A percentile compares a stretch with the other conserved stretches of the same genome.
Evolutionary conservation across 331 rosid genomes (phyloP).

Genomic region (Pyracantha coccinea): DNA sequence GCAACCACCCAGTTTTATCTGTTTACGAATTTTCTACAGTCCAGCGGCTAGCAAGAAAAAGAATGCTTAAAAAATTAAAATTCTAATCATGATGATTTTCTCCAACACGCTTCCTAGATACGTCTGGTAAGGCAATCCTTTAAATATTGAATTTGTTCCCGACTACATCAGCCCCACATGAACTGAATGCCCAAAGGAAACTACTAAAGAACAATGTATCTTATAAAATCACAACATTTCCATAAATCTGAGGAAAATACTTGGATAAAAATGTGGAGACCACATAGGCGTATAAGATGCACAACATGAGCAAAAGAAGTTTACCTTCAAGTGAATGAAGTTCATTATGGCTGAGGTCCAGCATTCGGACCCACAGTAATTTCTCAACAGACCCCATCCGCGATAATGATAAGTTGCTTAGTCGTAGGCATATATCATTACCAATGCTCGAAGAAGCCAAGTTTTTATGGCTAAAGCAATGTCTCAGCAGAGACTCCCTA

Average conservation of each 20-base stretch:
- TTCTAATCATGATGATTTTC: not conserved
- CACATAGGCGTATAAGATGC: not conserved
- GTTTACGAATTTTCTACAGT: not conserved
- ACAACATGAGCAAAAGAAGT: not conserved
- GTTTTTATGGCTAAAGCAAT: constrained; percentile 39
- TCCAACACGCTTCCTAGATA: not conserved
- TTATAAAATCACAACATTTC: not conserved
- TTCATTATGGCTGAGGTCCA: constrained; percentile 86
- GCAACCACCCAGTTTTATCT: not conserved
- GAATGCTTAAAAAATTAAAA: not conserved
- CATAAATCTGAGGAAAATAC: not conserved
- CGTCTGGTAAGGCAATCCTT: too few relatives aligned
- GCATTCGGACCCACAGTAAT: constrained; percentile 79
- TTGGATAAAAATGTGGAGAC: not conserved
- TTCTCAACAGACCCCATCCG: constrained; percentile 59
- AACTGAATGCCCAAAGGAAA: not conserved
- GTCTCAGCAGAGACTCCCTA: constrained; percentile 47
- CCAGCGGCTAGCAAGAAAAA: not conserved
- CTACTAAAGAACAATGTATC: too few relatives aligned
- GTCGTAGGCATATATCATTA: constrained; percentile 40
- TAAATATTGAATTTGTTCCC: too few relatives aligned
- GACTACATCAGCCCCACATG: not conserved
- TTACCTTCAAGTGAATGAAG: constrained; percentile 82
- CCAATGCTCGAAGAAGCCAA: constrained; percentile 20
- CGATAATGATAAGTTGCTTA: constrained; percentile 64